Evolutionary conservation across 176 grass and related monocot genomes (phyloP).

Genomic region (Bonia amplexicaulis): DNA sequence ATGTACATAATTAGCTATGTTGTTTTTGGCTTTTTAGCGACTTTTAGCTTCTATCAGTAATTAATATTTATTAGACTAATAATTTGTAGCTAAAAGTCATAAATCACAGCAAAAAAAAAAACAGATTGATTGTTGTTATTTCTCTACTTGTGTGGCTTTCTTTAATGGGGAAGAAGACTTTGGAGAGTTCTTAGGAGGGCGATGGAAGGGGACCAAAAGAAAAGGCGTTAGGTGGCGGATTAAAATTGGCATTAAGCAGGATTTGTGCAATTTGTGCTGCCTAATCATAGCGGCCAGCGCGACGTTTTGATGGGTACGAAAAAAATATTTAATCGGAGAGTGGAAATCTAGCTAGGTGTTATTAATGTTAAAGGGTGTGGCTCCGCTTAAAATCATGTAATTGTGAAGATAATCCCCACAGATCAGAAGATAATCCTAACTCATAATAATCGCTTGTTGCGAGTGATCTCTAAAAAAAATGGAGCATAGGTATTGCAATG

Average conservation of each 20-base stretch:
- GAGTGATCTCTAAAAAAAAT: too few species aligned
- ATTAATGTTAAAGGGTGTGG: not conserved
- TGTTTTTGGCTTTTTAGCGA: too few species aligned
- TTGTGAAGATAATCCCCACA: not conserved
- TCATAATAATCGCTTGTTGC: not conserved
- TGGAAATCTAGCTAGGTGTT: not conserved
- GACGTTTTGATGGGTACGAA: constrained; percentile 10
- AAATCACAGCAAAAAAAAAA: too few species aligned
- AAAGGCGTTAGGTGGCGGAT: constrained; percentile 29
- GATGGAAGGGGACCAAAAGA: constrained; percentile 3
- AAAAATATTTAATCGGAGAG: not conserved
- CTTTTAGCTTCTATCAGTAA: too few species aligned
- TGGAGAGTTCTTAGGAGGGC: not conserved
- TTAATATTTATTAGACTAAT: too few species aligned
- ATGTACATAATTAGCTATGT: too few species aligned
- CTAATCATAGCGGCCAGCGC: constrained; percentile 40
- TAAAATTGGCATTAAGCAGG: constrained; percentile 29
- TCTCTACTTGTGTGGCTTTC: too few species aligned
- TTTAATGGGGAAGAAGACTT: too few species aligned
- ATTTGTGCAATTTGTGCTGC: constrained; percentile 33
- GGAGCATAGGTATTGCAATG: too few species aligned
- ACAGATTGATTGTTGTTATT: too few species aligned
- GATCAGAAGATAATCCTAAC: not conserved
- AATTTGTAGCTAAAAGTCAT: too few species aligned
- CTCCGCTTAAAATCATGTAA: not conserved